A percentile compares a stretch with the other conserved stretches of the same genome.
phyloP scores from a whole-genome alignment of 305 asterid genomes.

The Stenogyne calaminthoides region DNA sequence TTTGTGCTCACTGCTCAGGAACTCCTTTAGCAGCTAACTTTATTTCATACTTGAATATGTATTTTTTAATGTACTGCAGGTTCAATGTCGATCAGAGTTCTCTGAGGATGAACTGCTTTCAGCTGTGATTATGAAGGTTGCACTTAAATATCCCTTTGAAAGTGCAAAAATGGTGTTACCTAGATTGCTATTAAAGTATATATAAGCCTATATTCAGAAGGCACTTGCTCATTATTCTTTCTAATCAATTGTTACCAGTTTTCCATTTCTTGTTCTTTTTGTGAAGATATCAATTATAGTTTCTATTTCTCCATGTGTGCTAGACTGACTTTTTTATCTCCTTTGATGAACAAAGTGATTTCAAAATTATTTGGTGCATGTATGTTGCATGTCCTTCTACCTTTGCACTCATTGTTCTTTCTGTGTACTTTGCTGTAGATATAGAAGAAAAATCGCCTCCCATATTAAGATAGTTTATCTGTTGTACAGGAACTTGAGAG shows the following conservation, averaged over 20 bases:
- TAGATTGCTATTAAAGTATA: slow-evolving; percentile 14
- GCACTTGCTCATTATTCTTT: background rate
- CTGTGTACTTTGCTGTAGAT: background rate
- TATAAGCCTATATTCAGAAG: background rate
- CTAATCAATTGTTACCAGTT: background rate
- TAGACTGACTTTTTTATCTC: background rate
- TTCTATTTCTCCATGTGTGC: slow-evolving; percentile 2
- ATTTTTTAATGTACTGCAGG: slow-evolving; percentile 41
- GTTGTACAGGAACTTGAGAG: background rate
- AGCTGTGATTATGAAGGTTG: slow-evolving; percentile 89
- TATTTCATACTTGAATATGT: slow-evolving; percentile 14
- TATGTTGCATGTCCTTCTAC: background rate
- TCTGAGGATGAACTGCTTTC: slow-evolving; percentile 94
- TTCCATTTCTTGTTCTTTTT: background rate
- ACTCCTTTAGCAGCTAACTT: slow-evolving; percentile 8
- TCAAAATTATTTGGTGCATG: background rate
- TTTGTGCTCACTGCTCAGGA: background rate
- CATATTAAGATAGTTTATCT: background rate
- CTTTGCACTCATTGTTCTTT: background rate
- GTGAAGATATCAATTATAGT: background rate
- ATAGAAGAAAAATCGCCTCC: background rate
- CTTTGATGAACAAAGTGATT: background rate
- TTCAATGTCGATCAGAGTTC: slow-evolving; percentile 91
- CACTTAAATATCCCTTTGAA: slow-evolving; percentile 9
- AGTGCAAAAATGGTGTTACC: background rate